These are phyloP conservation scores for Setomelanomma holmii DNA, from an alignment of 2,329 filamentous ascomycete species.

Conservation along the genomic window DNA sequence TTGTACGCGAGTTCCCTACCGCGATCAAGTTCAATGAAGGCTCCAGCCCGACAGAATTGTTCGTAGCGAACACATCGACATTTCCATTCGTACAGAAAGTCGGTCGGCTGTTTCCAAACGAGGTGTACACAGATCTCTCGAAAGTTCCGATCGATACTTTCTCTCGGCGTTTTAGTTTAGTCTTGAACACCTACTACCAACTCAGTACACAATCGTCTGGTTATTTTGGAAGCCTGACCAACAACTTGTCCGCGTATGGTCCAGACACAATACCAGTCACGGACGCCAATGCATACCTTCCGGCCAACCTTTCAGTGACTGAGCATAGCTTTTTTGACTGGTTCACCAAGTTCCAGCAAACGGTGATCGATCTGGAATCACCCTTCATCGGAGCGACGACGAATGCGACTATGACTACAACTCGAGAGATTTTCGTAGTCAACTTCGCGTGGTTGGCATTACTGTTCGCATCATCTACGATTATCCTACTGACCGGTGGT, in stretches of 20 bases:
- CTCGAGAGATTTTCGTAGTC: constrained; percentile 32
- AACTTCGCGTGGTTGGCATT: constrained; percentile 39
- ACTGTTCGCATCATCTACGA: constrained; percentile 22
- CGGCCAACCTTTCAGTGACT: constrained; percentile 22
- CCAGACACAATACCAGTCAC: constrained; percentile 29
- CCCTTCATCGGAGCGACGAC: constrained; percentile 40
- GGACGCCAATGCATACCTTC: constrained; percentile 33
- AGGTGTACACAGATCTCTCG: constrained; percentile 20
- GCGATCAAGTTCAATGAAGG: constrained; percentile 15
- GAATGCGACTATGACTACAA: constrained; percentile 13
- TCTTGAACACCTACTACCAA: constrained; percentile 45
- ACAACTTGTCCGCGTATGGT: constrained; percentile 32
- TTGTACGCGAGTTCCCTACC: constrained; percentile 20
- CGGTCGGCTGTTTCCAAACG: constrained; percentile 2
- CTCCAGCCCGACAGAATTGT: constrained; percentile 33
- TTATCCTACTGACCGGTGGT: constrained; percentile 29
- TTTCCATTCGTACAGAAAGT: constrained; percentile 26
- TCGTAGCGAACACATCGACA: constrained; percentile 25
- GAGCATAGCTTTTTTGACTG: constrained; percentile 23
- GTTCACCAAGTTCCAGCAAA: constrained; percentile 14
- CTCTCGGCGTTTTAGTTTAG: constrained; percentile 23
- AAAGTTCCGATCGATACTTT: constrained; percentile 20
- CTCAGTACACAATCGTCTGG: constrained; percentile 30
- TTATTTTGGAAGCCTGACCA: constrained; percentile 29
- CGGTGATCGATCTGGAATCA: background rate